phyloP scores from a whole-genome alignment of 805 yeast species.

The Candida bentonensis region DNA sequence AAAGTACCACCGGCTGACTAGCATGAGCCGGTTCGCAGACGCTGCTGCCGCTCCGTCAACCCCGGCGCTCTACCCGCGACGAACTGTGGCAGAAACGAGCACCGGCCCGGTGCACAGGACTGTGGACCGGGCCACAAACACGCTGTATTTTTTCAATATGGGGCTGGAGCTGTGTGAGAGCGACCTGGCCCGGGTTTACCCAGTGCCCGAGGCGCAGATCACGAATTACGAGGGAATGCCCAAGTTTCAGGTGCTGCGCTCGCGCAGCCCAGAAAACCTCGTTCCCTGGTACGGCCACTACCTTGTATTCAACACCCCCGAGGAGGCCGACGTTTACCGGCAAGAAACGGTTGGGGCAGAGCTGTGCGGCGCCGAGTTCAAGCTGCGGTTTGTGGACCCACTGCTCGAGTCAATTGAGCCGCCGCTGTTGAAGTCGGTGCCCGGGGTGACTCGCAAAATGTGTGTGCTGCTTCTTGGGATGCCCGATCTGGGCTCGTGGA shows the following conservation, averaged over 20 bases:
- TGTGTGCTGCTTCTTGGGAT: constrained; percentile 21
- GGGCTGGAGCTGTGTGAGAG: constrained; percentile 17
- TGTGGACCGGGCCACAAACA: constrained; percentile 12
- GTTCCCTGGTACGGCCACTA: constrained; percentile 36
- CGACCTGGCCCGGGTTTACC: constrained; percentile 21
- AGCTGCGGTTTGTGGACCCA: constrained; percentile 31
- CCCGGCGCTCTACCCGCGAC: background rate
- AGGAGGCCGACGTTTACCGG: constrained; percentile 38
- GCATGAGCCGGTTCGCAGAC: background rate
- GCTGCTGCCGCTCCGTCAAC: background rate
- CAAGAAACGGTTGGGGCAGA: constrained; percentile 34
- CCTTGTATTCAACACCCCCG: constrained; percentile 33
- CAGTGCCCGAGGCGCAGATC: constrained; percentile 11
- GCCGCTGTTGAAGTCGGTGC: constrained; percentile 15
- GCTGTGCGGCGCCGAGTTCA: constrained; percentile 36
- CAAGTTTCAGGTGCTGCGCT: constrained; percentile 31
- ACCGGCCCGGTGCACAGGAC: background rate
- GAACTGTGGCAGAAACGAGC: too few species aligned
- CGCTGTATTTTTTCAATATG: constrained; percentile 22
- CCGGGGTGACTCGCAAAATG: constrained; percentile 12
- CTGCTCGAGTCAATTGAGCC: constrained; percentile 12
- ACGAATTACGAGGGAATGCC: constrained; percentile 12
- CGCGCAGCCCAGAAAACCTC: constrained; percentile 33
- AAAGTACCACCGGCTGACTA: background rate
- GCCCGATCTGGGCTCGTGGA: constrained; percentile 13